Evolutionary conservation across 2,329 filamentous ascomycete species (phyloP), one percentile per base, ranked within the genome.

Genomic region (Paracorniculantispora psalliotae): DNA sequence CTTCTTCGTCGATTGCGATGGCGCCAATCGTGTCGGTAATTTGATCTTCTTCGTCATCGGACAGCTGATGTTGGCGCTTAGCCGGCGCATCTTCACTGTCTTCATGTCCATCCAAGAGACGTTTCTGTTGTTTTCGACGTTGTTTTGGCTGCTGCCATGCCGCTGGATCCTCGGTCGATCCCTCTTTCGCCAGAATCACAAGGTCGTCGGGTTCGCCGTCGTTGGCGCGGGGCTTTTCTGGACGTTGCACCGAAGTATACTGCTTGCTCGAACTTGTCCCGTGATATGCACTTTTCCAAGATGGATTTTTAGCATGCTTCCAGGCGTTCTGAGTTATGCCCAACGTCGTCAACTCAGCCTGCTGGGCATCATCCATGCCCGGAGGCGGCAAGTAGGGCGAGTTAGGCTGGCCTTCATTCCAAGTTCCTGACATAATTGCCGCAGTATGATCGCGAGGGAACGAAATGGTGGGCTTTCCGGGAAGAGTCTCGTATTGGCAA

Each of bases 21-120:
- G 92, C 94, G 47, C 96, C 94, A 61, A 99, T 92, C 13, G 94
- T 99, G 76, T 99, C 94, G 2, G 89, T 96, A 66, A 99, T 82
- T 26, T 74, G 81, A 67, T 89, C 82, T 62, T 91, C 86, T 23
- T 71, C 66, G 21, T 68, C 64, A 1, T 54, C n/a, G 12, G n/a
- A 15, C 28, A 49, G 17, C 3, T 53, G 21, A 44, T 39, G 33
- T 25, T 25, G 51, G 17, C 44, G 57, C 35, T 59, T 59, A 28
- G 12, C 23, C 26, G 15, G 13, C 13, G 23, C n/a, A 8, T 54
- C 50, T 46, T 54, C 49, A 28, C 50, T 48, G 19, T 51, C 25
- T 7, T 48, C 12, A 12, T 17, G 28, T 10, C 57, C 49, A 41
- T 59, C 57, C 10, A 59, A n/a, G 5, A n/a, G 49, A 19, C 50